These are phyloP conservation scores for Aspergillus coremiiformis DNA, from an alignment of 495 filamentous ascomycete genomes.

Conservation along the genomic window DNA sequence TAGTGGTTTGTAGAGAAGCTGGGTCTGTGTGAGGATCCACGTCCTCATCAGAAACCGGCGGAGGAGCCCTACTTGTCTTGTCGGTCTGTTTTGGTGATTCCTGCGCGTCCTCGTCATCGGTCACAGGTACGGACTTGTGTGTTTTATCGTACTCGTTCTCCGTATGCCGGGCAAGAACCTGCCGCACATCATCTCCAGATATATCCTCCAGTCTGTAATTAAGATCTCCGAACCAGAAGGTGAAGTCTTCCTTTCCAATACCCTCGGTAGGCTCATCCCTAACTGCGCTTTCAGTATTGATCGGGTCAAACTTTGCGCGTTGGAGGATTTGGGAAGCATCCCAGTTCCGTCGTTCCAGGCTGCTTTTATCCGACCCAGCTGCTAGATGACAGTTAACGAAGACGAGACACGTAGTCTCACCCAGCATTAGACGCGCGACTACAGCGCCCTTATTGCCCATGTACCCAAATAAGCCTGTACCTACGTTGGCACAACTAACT, in stretches of 20 bases:
- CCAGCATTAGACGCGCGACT: conserved; percentile 71
- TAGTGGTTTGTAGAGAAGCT: conserved; percentile 69
- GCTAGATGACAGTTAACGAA: conserved; percentile 90
- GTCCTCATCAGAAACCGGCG: conserved; percentile 25
- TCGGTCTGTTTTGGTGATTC: conserved; percentile 2
- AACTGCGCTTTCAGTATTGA: conserved; percentile 48
- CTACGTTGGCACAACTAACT: conserved; percentile 69
- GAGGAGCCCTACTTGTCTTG: conserved; percentile 3
- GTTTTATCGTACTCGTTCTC: conserved; percentile 61
- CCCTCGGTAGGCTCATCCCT: conserved; percentile 47
- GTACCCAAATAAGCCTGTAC: conserved; percentile 84
- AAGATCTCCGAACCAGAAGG: conserved; percentile 94
- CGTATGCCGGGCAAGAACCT: conserved; percentile 75
- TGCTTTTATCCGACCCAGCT: conserved; percentile 69
- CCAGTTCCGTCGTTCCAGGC: conserved; percentile 81
- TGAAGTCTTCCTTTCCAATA: conserved; percentile 87
- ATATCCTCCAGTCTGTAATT: conserved; percentile 90
- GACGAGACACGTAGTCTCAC: conserved; percentile 79
- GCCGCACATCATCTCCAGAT: conserved; percentile 82
- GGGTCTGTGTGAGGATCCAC: conserved; percentile 49
- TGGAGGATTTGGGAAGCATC: conserved; percentile 71
- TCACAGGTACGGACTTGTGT: conserved; percentile 13
- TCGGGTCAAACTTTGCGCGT: conserved; percentile 67
- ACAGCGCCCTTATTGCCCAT: conserved; percentile 95
- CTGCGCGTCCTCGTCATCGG: conserved; percentile 8